Conservation (phyloP, 1,139 yeast species). For the Chernovozyma aurita region DNA sequence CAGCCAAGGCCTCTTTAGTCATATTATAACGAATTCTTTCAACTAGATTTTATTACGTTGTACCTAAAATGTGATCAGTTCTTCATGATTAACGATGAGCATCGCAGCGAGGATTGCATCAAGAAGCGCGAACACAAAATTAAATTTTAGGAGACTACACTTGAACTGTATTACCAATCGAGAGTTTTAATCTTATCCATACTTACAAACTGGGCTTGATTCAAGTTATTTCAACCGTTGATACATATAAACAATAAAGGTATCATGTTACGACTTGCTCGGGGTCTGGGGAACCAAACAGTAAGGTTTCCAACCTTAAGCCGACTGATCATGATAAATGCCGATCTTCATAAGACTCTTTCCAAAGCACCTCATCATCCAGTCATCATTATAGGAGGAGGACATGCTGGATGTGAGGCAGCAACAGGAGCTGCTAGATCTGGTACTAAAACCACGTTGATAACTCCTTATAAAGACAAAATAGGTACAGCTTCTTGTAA, state of each 20-base stretch:
- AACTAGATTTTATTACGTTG: neutral
- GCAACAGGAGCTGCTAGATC: conserved; percentile 88
- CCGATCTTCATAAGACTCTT: conserved; percentile 35
- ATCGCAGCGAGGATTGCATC: conserved; percentile 1
- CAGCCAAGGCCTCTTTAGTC: conserved; percentile 21
- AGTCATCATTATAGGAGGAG: conserved; percentile 92
- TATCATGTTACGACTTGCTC: neutral
- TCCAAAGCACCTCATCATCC: conserved; percentile 42
- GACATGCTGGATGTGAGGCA: conserved; percentile 99
- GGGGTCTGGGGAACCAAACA: neutral
- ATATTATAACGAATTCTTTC: neutral
- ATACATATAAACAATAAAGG: no score
- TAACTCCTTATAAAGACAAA: conserved; percentile 71
- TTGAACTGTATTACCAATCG: no score
- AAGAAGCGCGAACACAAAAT: no score
- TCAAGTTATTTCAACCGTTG: no score
- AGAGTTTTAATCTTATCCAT: no score
- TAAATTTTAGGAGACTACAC: no score
- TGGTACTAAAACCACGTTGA: conserved; percentile 67
- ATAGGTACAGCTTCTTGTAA: conserved; percentile 96
- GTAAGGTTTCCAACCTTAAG: neutral
- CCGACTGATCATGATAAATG: conserved; percentile 26
- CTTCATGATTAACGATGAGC: conserved; percentile 1
- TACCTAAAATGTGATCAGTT: neutral
- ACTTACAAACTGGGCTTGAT: no score